Conservation (phyloP, 768 basidiomycete genomes). For the Suillus decipiens region DNA sequence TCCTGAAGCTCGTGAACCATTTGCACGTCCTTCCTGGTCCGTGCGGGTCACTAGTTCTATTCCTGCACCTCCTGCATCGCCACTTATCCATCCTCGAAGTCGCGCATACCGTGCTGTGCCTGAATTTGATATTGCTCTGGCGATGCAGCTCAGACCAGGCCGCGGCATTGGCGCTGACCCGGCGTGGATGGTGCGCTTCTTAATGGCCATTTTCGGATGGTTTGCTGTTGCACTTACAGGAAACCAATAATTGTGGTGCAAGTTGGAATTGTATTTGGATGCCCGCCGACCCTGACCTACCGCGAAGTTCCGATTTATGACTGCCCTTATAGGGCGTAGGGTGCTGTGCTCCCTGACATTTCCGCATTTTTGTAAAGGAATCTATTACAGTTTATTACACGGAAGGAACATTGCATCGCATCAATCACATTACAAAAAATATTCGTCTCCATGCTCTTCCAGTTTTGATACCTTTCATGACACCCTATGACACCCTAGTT, state of each 20-base stretch:
- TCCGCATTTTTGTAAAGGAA: conserved; percentile 22
- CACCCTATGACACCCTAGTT: background rate
- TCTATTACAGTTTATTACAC: background rate
- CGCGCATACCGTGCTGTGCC: conserved; percentile 42
- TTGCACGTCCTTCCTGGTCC: conserved; percentile 32
- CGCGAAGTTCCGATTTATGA: conserved; percentile 2
- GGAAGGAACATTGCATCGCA: conserved; percentile 1
- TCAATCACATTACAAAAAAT: background rate
- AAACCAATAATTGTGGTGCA: conserved; percentile 20
- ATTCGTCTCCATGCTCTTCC: background rate
- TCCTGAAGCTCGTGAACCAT: conserved; percentile 18
- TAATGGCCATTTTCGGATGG: conserved; percentile 83
- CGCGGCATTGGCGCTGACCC: conserved; percentile 70
- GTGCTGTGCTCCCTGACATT: conserved; percentile 7
- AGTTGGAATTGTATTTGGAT: background rate
- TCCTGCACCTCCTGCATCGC: conserved; percentile 18
- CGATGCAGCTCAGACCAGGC: conserved; percentile 77
- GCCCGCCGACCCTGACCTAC: conserved; percentile 5
- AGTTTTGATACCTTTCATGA: background rate
- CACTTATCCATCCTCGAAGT: conserved; percentile 24
- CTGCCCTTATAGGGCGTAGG: conserved; percentile 2
- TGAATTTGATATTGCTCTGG: conserved; percentile 65
- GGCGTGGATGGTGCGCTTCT: conserved; percentile 77
- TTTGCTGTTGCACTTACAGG: conserved; percentile 59
- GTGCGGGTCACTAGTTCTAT: conserved; percentile 24